Base-by-base conservation (phyloP, 83 land plant genomes). In the Picea abies region DNA sequence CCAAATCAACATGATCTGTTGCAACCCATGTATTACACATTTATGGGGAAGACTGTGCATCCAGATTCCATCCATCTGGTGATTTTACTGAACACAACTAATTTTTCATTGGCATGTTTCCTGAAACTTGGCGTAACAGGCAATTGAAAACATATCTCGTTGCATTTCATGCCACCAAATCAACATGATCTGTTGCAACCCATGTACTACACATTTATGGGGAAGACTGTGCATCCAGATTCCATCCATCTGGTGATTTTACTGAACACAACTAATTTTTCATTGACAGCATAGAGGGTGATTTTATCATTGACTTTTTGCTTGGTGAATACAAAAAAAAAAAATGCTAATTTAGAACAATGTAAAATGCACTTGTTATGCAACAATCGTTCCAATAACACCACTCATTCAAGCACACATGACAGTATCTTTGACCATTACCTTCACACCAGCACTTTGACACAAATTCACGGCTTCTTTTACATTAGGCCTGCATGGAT, bases 401-500 rank as follows among this genome's bases (percentile, higher is more conserved):
- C 11, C 44, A 12, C 41, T 73, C 8, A 22, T 22, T 70, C 17
- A 22, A n/a, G 37, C 2, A 44, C 25, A 44, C 77, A 73, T 44
- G 20, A 47, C n/a, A 4, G 75, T 10, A 49, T 76, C 4, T 76
- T 52, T 76, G 7, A 17, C 79, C 7, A 52, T 23, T 82, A 88
- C 90, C 83, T 83, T 88, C 41, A 92, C 87, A 20, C 98, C 98
- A 22, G 99, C 99, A 19, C 76, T 56, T 81, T 22, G 79, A 85
- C 98, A 95, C 35, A 85, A 63, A 16, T 83, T 67, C 16, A 97
- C 96, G 11, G 96, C 97, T 29, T 91, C 91, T 83, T 83, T 90
- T 14, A 92, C 96, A 16, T 90, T 92, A 4, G 94, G 92, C 10
- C 99, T 93, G 60, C 95, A 93, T 22, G 95, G 93, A 77, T 93